Percentiles rank a stretch among this genome's conserved stretches.
Evolutionary conservation across 139 green algal species (phyloP).

Genomic region (Tetraselmis chui): DNA sequence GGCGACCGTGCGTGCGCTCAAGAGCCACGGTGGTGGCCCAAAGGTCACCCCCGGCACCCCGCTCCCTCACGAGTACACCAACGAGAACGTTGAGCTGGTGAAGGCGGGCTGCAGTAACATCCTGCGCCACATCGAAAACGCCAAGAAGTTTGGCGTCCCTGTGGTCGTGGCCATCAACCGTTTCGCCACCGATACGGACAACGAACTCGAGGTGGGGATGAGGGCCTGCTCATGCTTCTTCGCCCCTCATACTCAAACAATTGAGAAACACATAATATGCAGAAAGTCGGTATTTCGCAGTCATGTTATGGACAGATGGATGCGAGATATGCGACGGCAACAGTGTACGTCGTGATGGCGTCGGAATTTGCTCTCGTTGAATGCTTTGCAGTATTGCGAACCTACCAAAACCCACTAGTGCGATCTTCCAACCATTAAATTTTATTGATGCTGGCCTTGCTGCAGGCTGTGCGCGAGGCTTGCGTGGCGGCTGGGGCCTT

Average conservation of each 20-base stretch:
- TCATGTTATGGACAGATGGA: no score
- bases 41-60: constrained; percentile 61
- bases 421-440: no score
- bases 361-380: no score
- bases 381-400: no score
- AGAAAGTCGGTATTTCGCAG: no score
- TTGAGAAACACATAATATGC: no score
- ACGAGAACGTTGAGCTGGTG: constrained; percentile 83
- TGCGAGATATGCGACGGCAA: no score
- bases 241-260: no score
- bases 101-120: constrained; percentile 71
- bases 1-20: constrained; percentile 91
- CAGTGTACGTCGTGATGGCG: no score
- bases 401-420: no score
- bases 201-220: constrained; percentile 65
- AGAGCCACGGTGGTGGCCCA: constrained; percentile 75
- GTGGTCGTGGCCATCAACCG: constrained; percentile 94
- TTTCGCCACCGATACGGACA: constrained; percentile 80
- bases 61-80: constrained; percentile 85
- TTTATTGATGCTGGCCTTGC: no score
- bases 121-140: constrained; percentile 84
- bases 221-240: no score
- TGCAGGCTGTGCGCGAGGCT: background rate
- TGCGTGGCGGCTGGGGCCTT: constrained; percentile 57
- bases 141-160: constrained; percentile 73